Evolutionary conservation across 192 early-diverging fungal genomes (phyloP), one percentile per base, ranked within the genome.

Genomic region (Podila minutissima): DNA sequence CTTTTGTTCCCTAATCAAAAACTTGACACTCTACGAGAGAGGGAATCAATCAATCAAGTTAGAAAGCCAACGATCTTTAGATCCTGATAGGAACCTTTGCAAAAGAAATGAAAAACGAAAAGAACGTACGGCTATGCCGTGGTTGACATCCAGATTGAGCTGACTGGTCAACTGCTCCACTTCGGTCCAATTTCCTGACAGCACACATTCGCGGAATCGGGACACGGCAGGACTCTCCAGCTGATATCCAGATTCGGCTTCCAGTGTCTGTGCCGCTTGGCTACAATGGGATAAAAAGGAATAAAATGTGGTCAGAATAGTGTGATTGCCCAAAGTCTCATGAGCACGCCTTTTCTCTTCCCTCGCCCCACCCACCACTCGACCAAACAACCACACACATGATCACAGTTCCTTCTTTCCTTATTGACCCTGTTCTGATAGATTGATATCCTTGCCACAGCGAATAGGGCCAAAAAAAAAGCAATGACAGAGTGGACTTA

Each of bases 1-100:
- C 76, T 96, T 95, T 88, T 99, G 98, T 58, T 93, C 85, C 60
- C 94, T 86, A 63, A 97, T 88, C 32, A 96, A 83, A 75, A 97
- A 97, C 68, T 76, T 83, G 31, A 91, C 89, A 50, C 74, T 41
- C 53, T 72, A 51, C 1, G n/a, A 22, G 22, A 22, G 24, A n/a
- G 24, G 10, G 19, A 19, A 22, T 8, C 51, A 55, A 55, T 55
- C 53, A 7, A 5, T 55, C 22, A 26, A 17, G 41, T 46, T 8
- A 46, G 13, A 1, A 17, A 37, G 10, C 10, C 41, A 46, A 46
- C 41, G 1, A 46, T 46, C 41, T 12, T 46, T 46, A 15, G 41
- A 15, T 31, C 32, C 22, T 64, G 26, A 32, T 15, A 59, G n/a
- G 5, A 1, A 51, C 22, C 33, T 1, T n/a, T 20, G 24, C 11